A percentile compares a stretch with the other conserved stretches of the same genome.
Evolutionary conservation across 768 basidiomycete species (phyloP).

Genomic region (Russula dissimulans): DNA sequence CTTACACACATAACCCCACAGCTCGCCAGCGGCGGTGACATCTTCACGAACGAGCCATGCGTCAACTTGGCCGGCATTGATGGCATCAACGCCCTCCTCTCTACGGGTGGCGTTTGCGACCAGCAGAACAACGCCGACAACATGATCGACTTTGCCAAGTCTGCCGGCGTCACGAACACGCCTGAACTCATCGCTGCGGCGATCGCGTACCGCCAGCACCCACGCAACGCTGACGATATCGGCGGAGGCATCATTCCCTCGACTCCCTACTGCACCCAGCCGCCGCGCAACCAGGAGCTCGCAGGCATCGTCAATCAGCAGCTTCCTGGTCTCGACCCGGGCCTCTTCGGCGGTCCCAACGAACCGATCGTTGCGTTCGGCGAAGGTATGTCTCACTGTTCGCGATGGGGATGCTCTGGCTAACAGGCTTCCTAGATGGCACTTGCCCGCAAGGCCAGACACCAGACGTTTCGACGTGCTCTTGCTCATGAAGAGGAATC

Average conservation of each 20-base stretch:
- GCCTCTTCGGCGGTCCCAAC: constrained; percentile 44
- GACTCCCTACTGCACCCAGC: constrained; percentile 45
- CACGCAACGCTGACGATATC: constrained; percentile 36
- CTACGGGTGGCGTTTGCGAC: constrained; percentile 37
- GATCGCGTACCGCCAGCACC: constrained; percentile 34
- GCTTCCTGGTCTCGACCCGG: constrained; percentile 42
- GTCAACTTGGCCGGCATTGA: constrained; percentile 33
- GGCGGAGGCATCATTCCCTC: constrained; percentile 34
- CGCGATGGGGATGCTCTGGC: background rate
- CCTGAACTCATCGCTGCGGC: constrained; percentile 36
- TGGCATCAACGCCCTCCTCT: constrained; percentile 38
- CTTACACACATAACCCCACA: background rate
- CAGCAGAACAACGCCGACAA: constrained; percentile 41
- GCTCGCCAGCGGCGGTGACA: constrained; percentile 33
- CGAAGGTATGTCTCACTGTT: constrained; percentile 27
- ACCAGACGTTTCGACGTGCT: constrained; percentile 35
- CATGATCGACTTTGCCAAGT: constrained; percentile 45
- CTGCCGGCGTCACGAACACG: constrained; percentile 31
- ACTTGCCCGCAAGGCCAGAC: constrained; percentile 38
- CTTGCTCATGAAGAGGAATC: constrained; percentile 26
- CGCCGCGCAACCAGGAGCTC: constrained; percentile 41
- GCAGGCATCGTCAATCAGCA: constrained; percentile 45
- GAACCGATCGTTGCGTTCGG: constrained; percentile 39
- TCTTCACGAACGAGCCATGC: constrained; percentile 34
- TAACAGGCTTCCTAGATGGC: constrained; percentile 26